Base-by-base conservation (phyloP, 2,329 filamentous ascomycete genomes). In the Chaetothyriales sp. region DNA sequence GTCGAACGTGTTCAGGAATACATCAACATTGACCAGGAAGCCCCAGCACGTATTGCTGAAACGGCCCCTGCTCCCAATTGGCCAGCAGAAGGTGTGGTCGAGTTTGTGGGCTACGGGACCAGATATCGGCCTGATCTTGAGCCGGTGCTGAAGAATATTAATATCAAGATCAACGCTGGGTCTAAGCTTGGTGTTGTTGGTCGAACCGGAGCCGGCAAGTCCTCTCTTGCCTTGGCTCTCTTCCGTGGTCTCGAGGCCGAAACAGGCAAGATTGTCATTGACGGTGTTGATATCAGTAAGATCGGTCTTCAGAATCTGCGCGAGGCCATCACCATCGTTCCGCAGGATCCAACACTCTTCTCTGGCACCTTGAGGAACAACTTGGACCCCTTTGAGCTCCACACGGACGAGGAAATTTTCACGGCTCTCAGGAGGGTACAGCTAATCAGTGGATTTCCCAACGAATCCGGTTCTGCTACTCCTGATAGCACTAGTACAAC, bases 1-100 rank as follows among this genome's bases (percentile, higher is more conserved):
- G 89, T 96, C 47, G 92, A 98, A 69, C 86, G 92, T 62, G 83
- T 98, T 63, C 93, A 95, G 71, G 92, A 98, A 65, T 98, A 96
- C 63, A 77, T 96, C 36, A 87, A 96, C 44, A 85, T 98, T 1
- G 90, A 96, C 60, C 90, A 95, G 65, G 92, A 98, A 69, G 89
- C 92, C 1, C 73, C 77, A 0, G 75, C 85, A 1, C 73, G 94
- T 43, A 77, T 94, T 43, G 80, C 87, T 50, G 80, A 90, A 53
- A 85, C 80, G 57, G 78, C 86, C 25, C 92, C 92, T 5, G 75
- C 83, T 0, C 68, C 75, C 3, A 81, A 85, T 63, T 98, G 92
- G 92, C 92, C 92, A 7, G 83, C 78, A 54, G 75, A 85, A 63
- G 92, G 92, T 43, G 77, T 81, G 0, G 86, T 98, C 10, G 83